Base-by-base conservation (phyloP, 2,329 filamentous ascomycete species). In the Pyrenophora tritici-repentis region DNA sequence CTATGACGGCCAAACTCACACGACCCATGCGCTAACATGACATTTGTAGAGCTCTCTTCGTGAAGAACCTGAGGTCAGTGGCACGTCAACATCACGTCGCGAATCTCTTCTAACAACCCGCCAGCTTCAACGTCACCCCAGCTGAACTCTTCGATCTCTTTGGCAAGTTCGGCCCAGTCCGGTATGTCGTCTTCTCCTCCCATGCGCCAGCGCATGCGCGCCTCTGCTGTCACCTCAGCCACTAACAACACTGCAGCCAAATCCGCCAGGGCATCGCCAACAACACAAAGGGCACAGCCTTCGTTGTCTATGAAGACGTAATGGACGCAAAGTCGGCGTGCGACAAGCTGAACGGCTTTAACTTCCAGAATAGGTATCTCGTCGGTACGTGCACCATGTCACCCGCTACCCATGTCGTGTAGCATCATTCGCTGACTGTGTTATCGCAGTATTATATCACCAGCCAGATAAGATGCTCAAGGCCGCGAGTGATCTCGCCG, bases 321-420 rank as follows among this genome's bases (percentile, higher is more conserved):
- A 89, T 94, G 84, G 94, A 99, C 83, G 92, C 94, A 65, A 99
- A 99, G 81, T 88, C 91, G 79, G 94, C 94, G 73, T 97, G 94
- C 83, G 94, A 99, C 82, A 97, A 97, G 82, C 83, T 99, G 76
- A 99, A 99, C 82, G 94, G 94, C 75, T 99, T 96, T 86, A 99
- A 99, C 82, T 99, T 99, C 78, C 94, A 99, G 82, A 96, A 93
- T 80, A 89, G 94, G 75, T 99, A 99, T 79, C 90, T 99, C 68
- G 94, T 99, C 72, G 91, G 91, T 95, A 85, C 56, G 90, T 41
- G 35, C 45, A 16, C 17, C 22, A 2, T 24, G 6, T 7, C 22
- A 9, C 22, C 22, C 22, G 31, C 42, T 29, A 8, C 41, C 26
- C 41, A 16, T 7, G 18, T 18, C 13, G 1, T 29, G 4, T 13